These are phyloP conservation scores for Cystobasidium sp. DNA, from an alignment of 1,284 basidiomycete species.

Conservation along the genomic window DNA sequence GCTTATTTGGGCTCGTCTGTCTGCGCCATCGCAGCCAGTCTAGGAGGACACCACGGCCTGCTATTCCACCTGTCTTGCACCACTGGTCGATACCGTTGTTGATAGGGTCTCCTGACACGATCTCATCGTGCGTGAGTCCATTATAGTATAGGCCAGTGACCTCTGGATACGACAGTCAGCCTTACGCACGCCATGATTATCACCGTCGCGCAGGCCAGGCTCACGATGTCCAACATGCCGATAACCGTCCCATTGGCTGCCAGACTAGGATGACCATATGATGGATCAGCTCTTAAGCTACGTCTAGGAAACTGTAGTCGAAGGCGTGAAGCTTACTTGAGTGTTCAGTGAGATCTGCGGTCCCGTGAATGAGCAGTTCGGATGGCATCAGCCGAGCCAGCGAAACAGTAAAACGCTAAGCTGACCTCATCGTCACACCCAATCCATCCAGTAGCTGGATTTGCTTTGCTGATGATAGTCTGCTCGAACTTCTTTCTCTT, in stretches of 20 bases:
- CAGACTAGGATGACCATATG: background rate
- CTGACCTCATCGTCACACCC: conserved; percentile 40
- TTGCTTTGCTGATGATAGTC: conserved; percentile 36
- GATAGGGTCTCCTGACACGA: conserved; percentile 10
- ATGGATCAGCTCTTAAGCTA: background rate
- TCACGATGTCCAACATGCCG: conserved; percentile 37
- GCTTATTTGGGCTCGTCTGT: conserved; percentile 19
- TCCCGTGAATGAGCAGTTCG: background rate
- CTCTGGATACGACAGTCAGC: conserved; percentile 7
- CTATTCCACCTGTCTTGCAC: conserved; percentile 54
- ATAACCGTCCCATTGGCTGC: conserved; percentile 45
- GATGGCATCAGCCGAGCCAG: background rate
- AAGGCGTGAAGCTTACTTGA: background rate
- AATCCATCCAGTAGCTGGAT: conserved; percentile 36
- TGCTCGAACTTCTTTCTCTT: conserved; percentile 38
- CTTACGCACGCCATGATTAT: background rate
- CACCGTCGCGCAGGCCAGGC: background rate
- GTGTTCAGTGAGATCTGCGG: conserved; percentile 33
- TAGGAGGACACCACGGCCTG: conserved; percentile 58
- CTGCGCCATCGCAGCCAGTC: conserved; percentile 53
- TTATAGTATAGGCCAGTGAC: conserved; percentile 33
- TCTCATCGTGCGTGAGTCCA: conserved; percentile 35
- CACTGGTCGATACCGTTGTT: conserved; percentile 36
- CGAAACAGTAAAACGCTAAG: conserved; percentile 3
- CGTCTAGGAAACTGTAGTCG: background rate